Conservation (phyloP, 805 yeast species). For the Schwanniomyces yamadae region DNA sequence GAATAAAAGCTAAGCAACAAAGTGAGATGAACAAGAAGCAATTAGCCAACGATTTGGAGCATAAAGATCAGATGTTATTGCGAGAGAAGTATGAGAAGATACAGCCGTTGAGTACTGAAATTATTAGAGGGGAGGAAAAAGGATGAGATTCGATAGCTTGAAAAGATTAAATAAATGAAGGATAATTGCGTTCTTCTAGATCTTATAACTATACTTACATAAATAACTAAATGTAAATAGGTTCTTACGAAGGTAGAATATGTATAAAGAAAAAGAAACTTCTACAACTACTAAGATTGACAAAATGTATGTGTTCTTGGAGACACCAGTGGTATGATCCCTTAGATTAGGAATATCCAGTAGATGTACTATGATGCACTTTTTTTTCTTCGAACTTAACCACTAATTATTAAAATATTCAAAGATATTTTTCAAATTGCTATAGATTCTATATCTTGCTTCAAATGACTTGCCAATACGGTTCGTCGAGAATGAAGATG, state of each 20-base stretch:
- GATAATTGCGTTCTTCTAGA: too few species aligned
- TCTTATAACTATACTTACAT: too few species aligned
- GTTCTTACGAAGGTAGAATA: too few species aligned
- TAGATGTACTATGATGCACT: slow-evolving; percentile 52
- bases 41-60: slow-evolving; percentile 59
- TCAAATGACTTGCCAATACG: slow-evolving; percentile 42
- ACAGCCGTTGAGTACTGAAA: slow-evolving; percentile 55
- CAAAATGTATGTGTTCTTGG: slow-evolving; percentile 46
- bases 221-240: too few species aligned
- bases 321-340: slow-evolving; percentile 44
- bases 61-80: slow-evolving; percentile 61
- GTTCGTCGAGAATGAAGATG: slow-evolving; percentile 37
- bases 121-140: slow-evolving; percentile 19
- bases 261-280: too few species aligned
- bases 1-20: slow-evolving; percentile 50
- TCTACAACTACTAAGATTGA: neutral
- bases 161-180: too few species aligned
- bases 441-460: slow-evolving; percentile 26
- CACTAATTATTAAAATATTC: slow-evolving; percentile 1
- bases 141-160: neutral
- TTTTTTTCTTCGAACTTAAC: slow-evolving; percentile 18
- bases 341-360: slow-evolving; percentile 17
- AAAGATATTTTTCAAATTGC: slow-evolving; percentile 7
- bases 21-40: slow-evolving; percentile 43
- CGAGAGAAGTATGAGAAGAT: slow-evolving; percentile 52